Evolutionary conservation across 2,329 filamentous ascomycete species (phyloP), one percentile per base, ranked within the genome.

Genomic region (Metarhizium anisopliae): DNA sequence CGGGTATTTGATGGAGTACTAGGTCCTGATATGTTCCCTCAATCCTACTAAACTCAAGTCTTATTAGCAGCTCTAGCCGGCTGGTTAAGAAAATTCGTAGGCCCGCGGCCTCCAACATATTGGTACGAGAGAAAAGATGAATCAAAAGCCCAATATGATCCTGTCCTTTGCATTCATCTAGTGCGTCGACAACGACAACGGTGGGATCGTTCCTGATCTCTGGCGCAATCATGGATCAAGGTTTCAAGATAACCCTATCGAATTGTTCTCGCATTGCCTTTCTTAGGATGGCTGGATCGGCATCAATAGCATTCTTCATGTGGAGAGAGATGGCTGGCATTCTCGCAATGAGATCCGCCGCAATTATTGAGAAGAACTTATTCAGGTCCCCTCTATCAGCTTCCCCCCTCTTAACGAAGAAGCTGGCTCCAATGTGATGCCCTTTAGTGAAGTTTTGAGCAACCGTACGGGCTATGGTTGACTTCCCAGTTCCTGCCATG

Each of bases 351-450:
- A 77, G 60, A 45, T 75, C 65, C 8, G 56, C 55, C 6, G 70
- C 67, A 36, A 79, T 62, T 0, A 73, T 77, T 0, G 72, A 63
- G 16, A 78, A 68, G 43, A 79, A 66, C 51, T 63, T 66, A 4
- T 59, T 59, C 2, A 68, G 66, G 49, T 65, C 66, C 2, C 69
- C 67, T 32, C 70, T 66, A 58, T 76, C 71, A 4, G 60, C 63
- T 51, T 74, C 72, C 1, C 70, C 73, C 57, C 65, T 69, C 52
- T 74, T 74, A 62, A 78, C 78, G 64, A 77, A 76, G 59, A 77
- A 77, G 54, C 68, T 73, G 1, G 68, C 69, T 25, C 64, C 68
- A 18, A 74, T 65, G 4, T 36, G 25, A 6, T 30, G 18, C 2
- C 43, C 42, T 1, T 50, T 18, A 4, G 50, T 47, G 32, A 18